Evolutionary conservation across 2,329 filamentous ascomycete genomes (phyloP).

Genomic region (Malbranchea zuffiana): DNA sequence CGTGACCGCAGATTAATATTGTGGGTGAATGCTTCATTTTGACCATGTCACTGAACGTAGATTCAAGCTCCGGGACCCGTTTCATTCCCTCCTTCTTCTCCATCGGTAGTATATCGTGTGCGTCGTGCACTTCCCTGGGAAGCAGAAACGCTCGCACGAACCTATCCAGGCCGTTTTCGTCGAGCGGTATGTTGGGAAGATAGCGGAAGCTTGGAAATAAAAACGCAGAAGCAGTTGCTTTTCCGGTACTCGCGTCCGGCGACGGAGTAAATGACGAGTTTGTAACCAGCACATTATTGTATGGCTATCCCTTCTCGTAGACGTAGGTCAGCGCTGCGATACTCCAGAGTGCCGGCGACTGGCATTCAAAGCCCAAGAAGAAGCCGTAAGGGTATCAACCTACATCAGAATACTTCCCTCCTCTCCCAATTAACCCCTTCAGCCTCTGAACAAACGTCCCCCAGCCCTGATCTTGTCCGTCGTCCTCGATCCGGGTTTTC

Average conservation of each 20-base stretch:
- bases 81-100: slow-evolving; percentile 26
- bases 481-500: slow-evolving; percentile 74
- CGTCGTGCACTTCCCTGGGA: slow-evolving; percentile 25
- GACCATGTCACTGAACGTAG: slow-evolving; percentile 47
- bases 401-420: slow-evolving; percentile 57
- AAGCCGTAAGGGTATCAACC: slow-evolving; percentile 28
- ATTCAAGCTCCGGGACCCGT: slow-evolving; percentile 40
- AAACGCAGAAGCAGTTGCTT: slow-evolving; percentile 48
- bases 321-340: background rate
- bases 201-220: slow-evolving; percentile 78
- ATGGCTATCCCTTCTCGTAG: slow-evolving; percentile 49
- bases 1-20: slow-evolving; percentile 81
- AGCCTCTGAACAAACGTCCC: slow-evolving; percentile 51
- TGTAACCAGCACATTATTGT: slow-evolving; percentile 66
- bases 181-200: slow-evolving; percentile 57
- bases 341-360: too few species aligned
- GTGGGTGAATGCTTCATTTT: slow-evolving; percentile 49
- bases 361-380: too few species aligned
- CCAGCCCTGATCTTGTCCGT: slow-evolving; percentile 44
- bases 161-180: slow-evolving; percentile 42
- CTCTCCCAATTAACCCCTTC: slow-evolving; percentile 55
- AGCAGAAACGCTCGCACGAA: slow-evolving; percentile 38
- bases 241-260: slow-evolving; percentile 13
- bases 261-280: slow-evolving; percentile 62
- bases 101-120: slow-evolving; percentile 25